Base-by-base conservation (phyloP, 2,329 filamentous ascomycete species). In the Neopestalotiopsis rosae region DNA sequence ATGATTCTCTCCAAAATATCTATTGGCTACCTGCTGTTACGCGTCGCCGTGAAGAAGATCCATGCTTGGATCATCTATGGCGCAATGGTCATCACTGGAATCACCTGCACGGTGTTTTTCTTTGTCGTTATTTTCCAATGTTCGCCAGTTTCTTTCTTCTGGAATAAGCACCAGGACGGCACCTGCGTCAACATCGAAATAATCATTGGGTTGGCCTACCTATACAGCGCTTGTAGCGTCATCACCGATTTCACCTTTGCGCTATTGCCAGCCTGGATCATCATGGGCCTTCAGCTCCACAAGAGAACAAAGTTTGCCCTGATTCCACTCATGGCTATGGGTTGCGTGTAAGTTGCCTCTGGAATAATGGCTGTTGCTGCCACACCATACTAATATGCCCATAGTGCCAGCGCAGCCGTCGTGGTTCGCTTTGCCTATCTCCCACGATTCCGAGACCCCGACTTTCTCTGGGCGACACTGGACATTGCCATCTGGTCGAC, bases 241-340 rank as follows among this genome's bases (percentile, higher is more conserved):
- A 75, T 82, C 14, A 85, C 85, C 66, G 87, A 89, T 74, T 84
- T 87, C 61, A 85, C 83, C 3, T 75, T 88, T 14, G 81, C 84
- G 17, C 80, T 88, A 62, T 69, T 85, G 24, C 83, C 83, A 4
- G 78, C 85, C 17, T 83, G 83, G 67, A 77, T 88, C 5, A 80
- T 88, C 4, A 82, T 80, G 79, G 78, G 80, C 49, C 72, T 87
- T 10, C 79, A 86, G 65, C 86, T 88, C 83, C 82, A 81, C 34
- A 68, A 67, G 3, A 79, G 78, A 65, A 84, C 83, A 0, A 88
- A 88, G 72, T 45, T 78, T 10, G 79, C 85, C 1, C 78, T 87
- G 28, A 82, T 80, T 2, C 80, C 78, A 24, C 82, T 88, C 65
- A 74, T 88, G 13, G 82, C 82, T 28, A 80, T 87, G 74, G 87